phyloP scores from a whole-genome alignment of 768 basidiomycete genomes.

The Phanerodontia chrysosporium region DNA sequence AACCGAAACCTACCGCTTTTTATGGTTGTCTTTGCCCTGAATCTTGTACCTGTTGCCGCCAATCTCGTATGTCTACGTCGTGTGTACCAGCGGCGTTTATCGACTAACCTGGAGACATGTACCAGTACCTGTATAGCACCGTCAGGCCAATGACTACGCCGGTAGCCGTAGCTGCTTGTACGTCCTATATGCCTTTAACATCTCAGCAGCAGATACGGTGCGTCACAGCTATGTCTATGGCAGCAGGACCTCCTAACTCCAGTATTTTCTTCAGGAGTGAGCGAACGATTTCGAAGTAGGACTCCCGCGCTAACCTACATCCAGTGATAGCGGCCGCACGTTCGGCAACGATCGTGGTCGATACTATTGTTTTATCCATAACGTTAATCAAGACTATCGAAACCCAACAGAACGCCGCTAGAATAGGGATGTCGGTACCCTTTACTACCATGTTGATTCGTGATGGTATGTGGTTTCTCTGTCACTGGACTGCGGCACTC shows the following conservation, averaged over 20 bases:
- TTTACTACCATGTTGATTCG: slow-evolving; percentile 2
- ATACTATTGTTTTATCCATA: slow-evolving; percentile 1
- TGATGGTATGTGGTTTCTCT: background rate
- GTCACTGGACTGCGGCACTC: background rate
- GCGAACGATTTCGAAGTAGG: background rate
- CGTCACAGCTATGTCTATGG: background rate
- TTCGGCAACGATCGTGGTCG: background rate
- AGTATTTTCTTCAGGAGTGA: background rate
- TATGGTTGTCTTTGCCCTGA: background rate
- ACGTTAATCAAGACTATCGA: slow-evolving; percentile 2
- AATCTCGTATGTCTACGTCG: slow-evolving; percentile 1
- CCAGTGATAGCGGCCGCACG: slow-evolving; percentile 3
- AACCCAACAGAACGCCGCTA: background rate
- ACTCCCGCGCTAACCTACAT: background rate
- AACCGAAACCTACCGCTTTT: background rate
- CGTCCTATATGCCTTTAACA: background rate
- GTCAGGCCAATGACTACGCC: background rate
- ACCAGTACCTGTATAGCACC: background rate
- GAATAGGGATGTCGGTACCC: background rate
- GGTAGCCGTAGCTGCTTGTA: background rate
- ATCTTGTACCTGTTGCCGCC: slow-evolving; percentile 1
- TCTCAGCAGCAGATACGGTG: background rate
- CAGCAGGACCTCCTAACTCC: background rate
- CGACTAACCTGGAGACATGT: background rate
- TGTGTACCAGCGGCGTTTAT: background rate